Evolutionary conservation across 2,329 filamentous ascomycete genomes (phyloP).

Genomic region (Xylaria sp.): DNA sequence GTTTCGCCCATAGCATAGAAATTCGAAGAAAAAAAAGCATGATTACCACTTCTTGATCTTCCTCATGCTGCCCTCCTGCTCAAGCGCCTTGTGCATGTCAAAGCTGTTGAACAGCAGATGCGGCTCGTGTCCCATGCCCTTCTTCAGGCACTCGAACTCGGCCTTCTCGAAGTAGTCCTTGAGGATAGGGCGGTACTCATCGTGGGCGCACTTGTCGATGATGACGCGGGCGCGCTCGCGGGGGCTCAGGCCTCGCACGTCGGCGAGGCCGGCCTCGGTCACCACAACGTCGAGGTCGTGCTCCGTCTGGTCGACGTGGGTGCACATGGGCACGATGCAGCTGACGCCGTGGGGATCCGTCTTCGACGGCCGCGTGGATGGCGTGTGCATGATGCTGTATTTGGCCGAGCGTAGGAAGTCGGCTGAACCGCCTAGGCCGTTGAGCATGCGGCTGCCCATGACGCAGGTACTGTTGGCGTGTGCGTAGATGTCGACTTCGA

Average conservation of each 20-base stretch:
- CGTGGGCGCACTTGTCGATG: conserved; percentile 87
- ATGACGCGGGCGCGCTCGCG: conserved; percentile 85
- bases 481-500: conserved; percentile 94
- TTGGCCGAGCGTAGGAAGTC: conserved; percentile 78
- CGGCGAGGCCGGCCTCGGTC: conserved; percentile 79
- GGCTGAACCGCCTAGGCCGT: conserved; percentile 77
- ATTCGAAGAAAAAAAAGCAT: neutral
- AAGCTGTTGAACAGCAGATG: conserved; percentile 88
- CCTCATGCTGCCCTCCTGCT: conserved; percentile 85
- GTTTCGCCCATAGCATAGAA: neutral
- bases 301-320: conserved; percentile 92
- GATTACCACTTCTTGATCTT: conserved; percentile 75
- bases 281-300: conserved; percentile 92
- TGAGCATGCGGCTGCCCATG: conserved; percentile 85
- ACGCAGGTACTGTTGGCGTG: conserved; percentile 93
- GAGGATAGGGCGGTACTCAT: conserved; percentile 84
- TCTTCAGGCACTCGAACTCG: conserved; percentile 84
- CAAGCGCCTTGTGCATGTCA: conserved; percentile 87
- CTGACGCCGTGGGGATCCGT: conserved; percentile 82
- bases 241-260: conserved; percentile 83
- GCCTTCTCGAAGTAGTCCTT: conserved; percentile 86
- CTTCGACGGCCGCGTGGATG: conserved; percentile 82
- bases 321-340: conserved; percentile 95
- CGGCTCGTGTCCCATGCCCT: conserved; percentile 91
- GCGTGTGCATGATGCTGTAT: conserved; percentile 94